Evolutionary conservation across 371 early-diverging fungal species (phyloP).

Genomic region (Apophysomyces elegans): DNA sequence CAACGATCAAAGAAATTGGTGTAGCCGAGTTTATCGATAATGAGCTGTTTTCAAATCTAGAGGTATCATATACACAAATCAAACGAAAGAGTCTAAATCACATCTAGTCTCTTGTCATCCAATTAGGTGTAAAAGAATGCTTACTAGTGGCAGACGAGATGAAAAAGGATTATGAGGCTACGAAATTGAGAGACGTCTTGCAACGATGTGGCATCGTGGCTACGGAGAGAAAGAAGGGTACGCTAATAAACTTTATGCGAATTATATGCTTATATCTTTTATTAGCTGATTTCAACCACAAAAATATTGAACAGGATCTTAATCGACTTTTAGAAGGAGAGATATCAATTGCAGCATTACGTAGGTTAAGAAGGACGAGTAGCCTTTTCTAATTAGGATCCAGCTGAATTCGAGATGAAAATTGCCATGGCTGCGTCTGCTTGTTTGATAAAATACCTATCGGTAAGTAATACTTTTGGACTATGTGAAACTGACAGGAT

Average conservation of each 20-base stretch:
- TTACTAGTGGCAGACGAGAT: conserved; percentile 66
- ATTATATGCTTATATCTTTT: neutral
- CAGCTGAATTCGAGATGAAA: conserved; percentile 84
- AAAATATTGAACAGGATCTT: conserved; percentile 87
- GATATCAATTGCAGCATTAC: conserved; percentile 66
- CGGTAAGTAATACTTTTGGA: conserved; percentile 36
- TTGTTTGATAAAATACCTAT: conserved; percentile 79
- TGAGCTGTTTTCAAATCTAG: conserved; percentile 90
- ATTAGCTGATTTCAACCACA: conserved; percentile 65
- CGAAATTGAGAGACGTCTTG: conserved; percentile 70
- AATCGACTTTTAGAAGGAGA: conserved; percentile 78
- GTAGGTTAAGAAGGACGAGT: conserved; percentile 44
- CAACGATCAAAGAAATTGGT: conserved; percentile 77
- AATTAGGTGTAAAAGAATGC: conserved; percentile 92
- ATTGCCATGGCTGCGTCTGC: conserved; percentile 80
- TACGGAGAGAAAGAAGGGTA: conserved; percentile 67
- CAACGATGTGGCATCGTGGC: conserved; percentile 77
- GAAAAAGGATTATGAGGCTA: conserved; percentile 67
- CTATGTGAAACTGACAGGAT: neutral
- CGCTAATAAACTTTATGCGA: neutral
- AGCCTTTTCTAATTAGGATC: neutral
- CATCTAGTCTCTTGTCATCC: conserved; percentile 79
- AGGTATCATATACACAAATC: conserved; percentile 47
- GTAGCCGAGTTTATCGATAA: conserved; percentile 91
- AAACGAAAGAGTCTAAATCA: neutral